Evolutionary conservation across 805 yeast species (phyloP), one percentile per base, ranked within the genome.

Genomic region (Teunomyces lycoperdinae): DNA sequence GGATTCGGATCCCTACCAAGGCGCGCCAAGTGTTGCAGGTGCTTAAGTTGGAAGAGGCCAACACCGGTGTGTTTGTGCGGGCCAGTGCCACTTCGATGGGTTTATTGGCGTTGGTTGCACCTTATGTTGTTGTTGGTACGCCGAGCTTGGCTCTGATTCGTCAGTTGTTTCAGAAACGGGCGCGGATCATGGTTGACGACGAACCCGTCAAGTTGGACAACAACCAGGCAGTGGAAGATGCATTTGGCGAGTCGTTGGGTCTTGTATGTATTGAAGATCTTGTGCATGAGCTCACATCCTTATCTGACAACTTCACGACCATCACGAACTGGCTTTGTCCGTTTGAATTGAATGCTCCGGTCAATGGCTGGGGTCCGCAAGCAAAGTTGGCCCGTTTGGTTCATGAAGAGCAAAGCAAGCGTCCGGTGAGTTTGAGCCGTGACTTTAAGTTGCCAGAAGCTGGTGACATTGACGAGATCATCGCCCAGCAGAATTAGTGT

Each of bases 201-300:
- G 60, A 61, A 10, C 43, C 50, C 7, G 40, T 17, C n/a, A 32
- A 32, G 7, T 32, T 32, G 57, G 87, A 87, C 64, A 89, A 84
- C 66, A 87, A 87, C 71, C 83, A 81, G 57, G 67, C 83, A 35
- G 84, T 87, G 45, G 95, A 87, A 68, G 90, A 86, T 58, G 71
- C 74, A 58, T 74, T 87, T 52, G 87, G 84, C 7, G 68, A 66
- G 43, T 67, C 64, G 35, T 70, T 73, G 46, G 90, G 92, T 27
- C 71, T 85, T 50, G 81, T 87, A 53, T 87, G 95, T 79, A 78
- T 85, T 14, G 94, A 87, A 70, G 95, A 87, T 67, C 74, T 87
- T 48, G 79, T 87, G 46, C 89, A 84, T 60, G 92, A 87, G 67
- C 74, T 87, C 46, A 74, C 72, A 16, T 64, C 82, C 13, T 58